Percentiles rank a stretch among this genome's conserved stretches.
These are phyloP conservation scores for Xylaria grammica DNA, from an alignment of 495 filamentous ascomycete species.

Conservation along the genomic window DNA sequence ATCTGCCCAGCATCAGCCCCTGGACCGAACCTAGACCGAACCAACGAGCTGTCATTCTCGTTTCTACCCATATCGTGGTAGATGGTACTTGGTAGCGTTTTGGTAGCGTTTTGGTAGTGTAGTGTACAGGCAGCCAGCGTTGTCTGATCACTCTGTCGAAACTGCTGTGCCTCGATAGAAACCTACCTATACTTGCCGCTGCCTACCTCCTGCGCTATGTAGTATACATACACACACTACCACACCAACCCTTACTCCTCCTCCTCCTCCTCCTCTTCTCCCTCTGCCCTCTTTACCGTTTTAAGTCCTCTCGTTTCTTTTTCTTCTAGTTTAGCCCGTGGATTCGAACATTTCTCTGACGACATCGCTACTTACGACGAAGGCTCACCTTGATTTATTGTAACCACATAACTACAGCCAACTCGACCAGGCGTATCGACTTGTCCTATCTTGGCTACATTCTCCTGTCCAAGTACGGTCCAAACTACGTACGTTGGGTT, in stretches of 20 bases:
- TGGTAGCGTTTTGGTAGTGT: slow-evolving; percentile 16
- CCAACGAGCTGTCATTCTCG: slow-evolving; percentile 9
- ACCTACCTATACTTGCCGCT: background rate
- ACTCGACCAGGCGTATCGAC: background rate
- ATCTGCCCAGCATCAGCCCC: slow-evolving; percentile 17
- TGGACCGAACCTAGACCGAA: slow-evolving; percentile 8
- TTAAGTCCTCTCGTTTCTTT: slow-evolving; percentile 15
- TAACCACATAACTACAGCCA: background rate
- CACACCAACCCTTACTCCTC: background rate
- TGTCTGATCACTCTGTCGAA: too few species aligned
- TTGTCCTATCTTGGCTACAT: background rate
- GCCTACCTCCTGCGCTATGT: background rate
- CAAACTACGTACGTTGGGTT: slow-evolving; percentile 2
- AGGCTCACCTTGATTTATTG: background rate
- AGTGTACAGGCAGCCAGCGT: background rate
- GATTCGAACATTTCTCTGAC: background rate
- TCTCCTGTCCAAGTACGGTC: background rate
- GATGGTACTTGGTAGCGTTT: too few species aligned
- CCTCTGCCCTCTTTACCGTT: slow-evolving; percentile 22
- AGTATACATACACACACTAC: background rate
- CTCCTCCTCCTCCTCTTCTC: background rate
- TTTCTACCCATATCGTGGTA: background rate
- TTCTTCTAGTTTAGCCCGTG: background rate
- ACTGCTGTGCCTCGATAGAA: too few species aligned
- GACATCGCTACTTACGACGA: background rate